Evolutionary conservation across 2,329 filamentous ascomycete species (phyloP), one percentile per base, ranked within the genome.

Genomic region (Ophiocordyceps camponoti-leonardi): DNA sequence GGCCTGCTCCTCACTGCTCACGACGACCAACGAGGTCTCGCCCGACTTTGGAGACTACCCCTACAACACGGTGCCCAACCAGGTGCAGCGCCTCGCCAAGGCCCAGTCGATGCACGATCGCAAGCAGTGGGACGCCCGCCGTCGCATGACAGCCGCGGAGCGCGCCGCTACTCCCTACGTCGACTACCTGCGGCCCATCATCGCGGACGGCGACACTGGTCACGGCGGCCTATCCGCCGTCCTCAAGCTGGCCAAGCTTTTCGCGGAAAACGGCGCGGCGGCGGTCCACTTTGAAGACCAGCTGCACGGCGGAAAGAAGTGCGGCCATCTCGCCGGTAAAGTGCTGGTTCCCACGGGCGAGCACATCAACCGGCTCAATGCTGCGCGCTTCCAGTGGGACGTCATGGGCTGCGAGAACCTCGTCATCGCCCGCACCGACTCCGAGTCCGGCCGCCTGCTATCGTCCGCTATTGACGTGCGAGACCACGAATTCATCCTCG

Each of bases 241-340:
- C 3, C 72, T 96, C 52, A 98, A 98, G 69, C 75, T 98, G 19
- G 88, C 92, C 39, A 98, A 96, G 67, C 77, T 96, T 8, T 98
- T 98, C 56, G 92, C 92, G 18, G 92, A 98, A 66, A 94, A 94
- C 54, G 92, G 92, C 45, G 92, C 92, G 1, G 92, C 92, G 0
- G 92, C 83, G 10, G 92, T 98, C 2, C 92, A 98, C 63, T 94
- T 98, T 50, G 92, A 98, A 64, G 92, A 98, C 59, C 92, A 98
- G 66, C 75, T 96, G 42, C 92, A 96, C 59, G 92, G 92, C 41
- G 92, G 92, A 49, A 98, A 98, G 72, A 98, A 96, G 67, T 98
- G 92, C 59, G 92, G 92, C 16, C 92, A 98, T 65, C 69, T 96
- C 49, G 92, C 92, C 1, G 92, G 92, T 53, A 98, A 96, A 62